phyloP scores from a whole-genome alignment of 1,284 basidiomycete genomes.

The Malassezia equina region DNA sequence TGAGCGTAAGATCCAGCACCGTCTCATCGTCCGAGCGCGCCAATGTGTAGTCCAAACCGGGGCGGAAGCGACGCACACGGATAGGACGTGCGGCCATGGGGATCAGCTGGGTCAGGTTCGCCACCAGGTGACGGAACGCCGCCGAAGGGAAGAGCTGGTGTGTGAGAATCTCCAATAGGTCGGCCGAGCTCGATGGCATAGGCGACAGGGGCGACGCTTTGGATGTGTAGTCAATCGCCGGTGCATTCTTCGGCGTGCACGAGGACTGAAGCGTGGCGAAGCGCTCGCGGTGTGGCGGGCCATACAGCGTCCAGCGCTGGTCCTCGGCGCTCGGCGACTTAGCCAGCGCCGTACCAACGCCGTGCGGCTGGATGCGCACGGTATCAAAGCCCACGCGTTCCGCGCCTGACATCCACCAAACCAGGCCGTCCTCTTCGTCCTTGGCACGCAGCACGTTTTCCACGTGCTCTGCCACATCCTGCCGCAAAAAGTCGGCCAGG shows the following conservation, averaged over 20 bases:
- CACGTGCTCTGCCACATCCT: conserved; percentile 34
- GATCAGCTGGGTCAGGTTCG: conserved; percentile 66
- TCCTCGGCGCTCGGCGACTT: conserved; percentile 12
- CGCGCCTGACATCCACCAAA: conserved; percentile 37
- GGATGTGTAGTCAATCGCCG: conserved; percentile 13
- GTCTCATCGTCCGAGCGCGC: conserved; percentile 71
- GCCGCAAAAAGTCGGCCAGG: conserved; percentile 39
- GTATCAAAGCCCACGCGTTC: conserved; percentile 14
- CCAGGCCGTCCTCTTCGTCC: conserved; percentile 57
- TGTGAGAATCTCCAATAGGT: conserved; percentile 31
- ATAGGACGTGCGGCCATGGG: conserved; percentile 59
- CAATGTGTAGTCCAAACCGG: conserved; percentile 88
- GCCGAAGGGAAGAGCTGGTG: conserved; percentile 57
- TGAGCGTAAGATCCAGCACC: conserved; percentile 77
- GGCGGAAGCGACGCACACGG: conserved; percentile 76
- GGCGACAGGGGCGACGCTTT: conserved; percentile 18
- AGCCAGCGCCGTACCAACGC: conserved; percentile 22
- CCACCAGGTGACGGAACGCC: conserved; percentile 83
- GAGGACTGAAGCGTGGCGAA: conserved; percentile 57
- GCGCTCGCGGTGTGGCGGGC: conserved; percentile 88
- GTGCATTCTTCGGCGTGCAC: conserved; percentile 20
- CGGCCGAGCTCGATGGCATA: conserved; percentile 23
- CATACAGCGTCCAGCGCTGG: conserved; percentile 60
- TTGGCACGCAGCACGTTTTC: conserved; percentile 41
- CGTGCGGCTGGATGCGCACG: conserved; percentile 31